Percentiles rank a stretch among this genome's conserved stretches.
These are phyloP conservation scores for Cladosporium sp. DNA, from an alignment of 2,329 filamentous ascomycete genomes.

Conservation along the genomic window DNA sequence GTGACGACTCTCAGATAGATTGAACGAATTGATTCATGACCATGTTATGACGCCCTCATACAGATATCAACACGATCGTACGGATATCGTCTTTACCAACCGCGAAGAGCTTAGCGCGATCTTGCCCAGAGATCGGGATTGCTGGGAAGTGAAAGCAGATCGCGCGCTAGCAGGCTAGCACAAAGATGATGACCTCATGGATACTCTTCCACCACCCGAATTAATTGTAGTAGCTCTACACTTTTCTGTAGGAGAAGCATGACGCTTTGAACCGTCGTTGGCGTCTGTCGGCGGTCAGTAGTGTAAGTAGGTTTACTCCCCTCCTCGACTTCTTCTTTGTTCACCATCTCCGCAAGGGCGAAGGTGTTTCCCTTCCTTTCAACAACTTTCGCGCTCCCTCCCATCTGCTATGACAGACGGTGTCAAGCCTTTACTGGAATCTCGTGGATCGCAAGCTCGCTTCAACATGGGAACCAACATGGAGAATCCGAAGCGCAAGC, in stretches of 20 bases:
- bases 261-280: conserved; percentile 6
- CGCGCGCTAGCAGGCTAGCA: conserved; percentile 3
- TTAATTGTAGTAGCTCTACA: neutral
- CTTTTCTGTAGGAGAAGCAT: neutral
- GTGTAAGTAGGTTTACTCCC: neutral
- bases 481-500: conserved; percentile 41
- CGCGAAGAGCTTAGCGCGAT: conserved; percentile 10
- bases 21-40: no score
- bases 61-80: no score
- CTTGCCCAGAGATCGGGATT: conserved; percentile 3
- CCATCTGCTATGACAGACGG: conserved; percentile 22
- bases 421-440: conserved; percentile 22
- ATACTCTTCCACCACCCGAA: conserved; percentile 5
- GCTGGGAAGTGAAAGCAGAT: conserved; percentile 2
- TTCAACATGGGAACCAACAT: conserved; percentile 34
- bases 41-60: no score
- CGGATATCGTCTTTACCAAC: neutral
- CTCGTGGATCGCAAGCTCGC: conserved; percentile 30
- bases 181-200: conserved; percentile 12
- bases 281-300: neutral
- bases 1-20: no score
- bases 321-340: neutral
- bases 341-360: neutral
- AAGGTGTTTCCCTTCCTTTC: neutral
- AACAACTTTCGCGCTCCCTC: neutral